Conservation (phyloP, 306 rosid genomes). For the Fragaria nilgerrensis region DNA sequence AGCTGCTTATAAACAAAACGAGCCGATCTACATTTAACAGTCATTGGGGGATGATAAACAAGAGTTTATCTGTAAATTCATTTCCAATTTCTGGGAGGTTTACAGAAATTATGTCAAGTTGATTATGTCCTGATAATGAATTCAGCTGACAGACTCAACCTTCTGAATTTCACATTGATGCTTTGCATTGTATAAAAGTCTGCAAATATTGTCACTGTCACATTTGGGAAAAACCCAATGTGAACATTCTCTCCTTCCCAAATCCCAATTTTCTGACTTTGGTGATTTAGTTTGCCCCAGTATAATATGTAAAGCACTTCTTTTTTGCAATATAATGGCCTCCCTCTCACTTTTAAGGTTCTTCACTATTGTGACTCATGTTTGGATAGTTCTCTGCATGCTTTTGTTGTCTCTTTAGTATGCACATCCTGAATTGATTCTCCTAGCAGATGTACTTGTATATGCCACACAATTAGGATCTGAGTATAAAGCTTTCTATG, state of each 20-base stretch:
- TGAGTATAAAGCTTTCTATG: background rate
- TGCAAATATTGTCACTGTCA: slow-evolving; percentile 74
- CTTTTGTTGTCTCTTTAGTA: slow-evolving; percentile 13
- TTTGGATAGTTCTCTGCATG: slow-evolving; percentile 25
- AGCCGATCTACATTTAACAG: slow-evolving; percentile 49
- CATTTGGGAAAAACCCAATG: slow-evolving; percentile 61
- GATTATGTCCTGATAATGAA: slow-evolving; percentile 54
- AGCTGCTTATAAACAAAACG: slow-evolving; percentile 35
- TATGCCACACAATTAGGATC: background rate
- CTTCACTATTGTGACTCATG: slow-evolving; percentile 26
- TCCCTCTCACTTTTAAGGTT: slow-evolving; percentile 36
- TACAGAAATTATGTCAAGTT: slow-evolving; percentile 64
- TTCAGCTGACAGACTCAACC: slow-evolving; percentile 58
- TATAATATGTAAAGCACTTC: slow-evolving; percentile 35
- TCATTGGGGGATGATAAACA: slow-evolving; percentile 55
- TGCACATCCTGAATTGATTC: background rate
- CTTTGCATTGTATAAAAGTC: slow-evolving; percentile 80
- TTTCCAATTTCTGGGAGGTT: slow-evolving; percentile 79
- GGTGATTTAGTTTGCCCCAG: slow-evolving; percentile 27
- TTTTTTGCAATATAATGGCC: slow-evolving; percentile 38
- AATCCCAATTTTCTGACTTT: slow-evolving; percentile 37
- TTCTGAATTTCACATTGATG: slow-evolving; percentile 61
- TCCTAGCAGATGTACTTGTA: background rate
- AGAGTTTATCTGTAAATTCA: slow-evolving; percentile 78
- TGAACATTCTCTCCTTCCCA: slow-evolving; percentile 65